Base-by-base conservation (phyloP, 768 basidiomycete species). In the Wakefieldia striispora region DNA sequence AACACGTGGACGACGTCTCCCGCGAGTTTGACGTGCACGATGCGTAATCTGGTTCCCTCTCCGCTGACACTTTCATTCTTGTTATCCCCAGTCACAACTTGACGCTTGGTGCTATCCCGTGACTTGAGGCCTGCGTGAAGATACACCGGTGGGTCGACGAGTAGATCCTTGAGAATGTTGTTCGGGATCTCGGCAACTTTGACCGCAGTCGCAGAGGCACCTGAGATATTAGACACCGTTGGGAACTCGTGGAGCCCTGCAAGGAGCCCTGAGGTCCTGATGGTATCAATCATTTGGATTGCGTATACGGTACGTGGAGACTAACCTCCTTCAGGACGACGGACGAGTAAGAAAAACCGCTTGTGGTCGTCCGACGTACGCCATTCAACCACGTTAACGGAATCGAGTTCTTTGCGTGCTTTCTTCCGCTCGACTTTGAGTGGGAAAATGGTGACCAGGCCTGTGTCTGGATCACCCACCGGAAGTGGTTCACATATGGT, bases 221-320 rank as follows among this genome's bases (percentile, higher is more conserved):
- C 70, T 35, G 76, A 63, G 49, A 87, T 75, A 63, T 86, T 75
- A 47, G 78, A 64, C 34, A 70, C 67, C 19, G 88, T 81, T 47
- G 92, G 90, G 71, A 94, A 94, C 61, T 97, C 93, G 64, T 86
- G 84, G 36, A 97, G 72, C 10, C 95, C 92, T 17, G 91, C 95
- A 45, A 97, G 74, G 40, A 97, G 83, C 20, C 95, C 95, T 97
- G 52, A 23, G 29, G 43, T 12, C 11, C 11, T 43, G 43, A 39
- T 2, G 12, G 23, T 11, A 39, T 40, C 1, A n/a, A 51, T 45
- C 38, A 55, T 53, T 41, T 26, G 33, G 3, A 3, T 2, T 57
- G 34, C 21, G 23, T 34, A 10, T 14, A 6, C 4, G 34, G 21
- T 27, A 53, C 19, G 40, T 4, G 37, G 26, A 34, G 13, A 45